These are phyloP conservation scores for Hyparrhenia diplandra DNA, from an alignment of 176 grass and related monocot genomes.

Conservation along the genomic window DNA sequence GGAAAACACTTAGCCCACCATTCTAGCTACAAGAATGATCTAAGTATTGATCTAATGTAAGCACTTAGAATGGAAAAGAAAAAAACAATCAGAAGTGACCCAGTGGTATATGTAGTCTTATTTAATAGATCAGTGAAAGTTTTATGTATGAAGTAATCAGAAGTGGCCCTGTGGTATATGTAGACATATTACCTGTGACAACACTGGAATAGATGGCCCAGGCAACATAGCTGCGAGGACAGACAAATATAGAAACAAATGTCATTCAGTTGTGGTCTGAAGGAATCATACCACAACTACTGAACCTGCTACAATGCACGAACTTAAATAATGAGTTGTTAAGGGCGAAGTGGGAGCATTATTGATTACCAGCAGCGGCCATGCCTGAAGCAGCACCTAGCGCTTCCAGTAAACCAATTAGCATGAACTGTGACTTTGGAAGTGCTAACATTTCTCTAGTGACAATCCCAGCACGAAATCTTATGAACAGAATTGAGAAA, in stretches of 20 bases:
- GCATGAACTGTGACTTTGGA: constrained; percentile 67
- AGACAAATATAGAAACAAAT: constrained; percentile 7
- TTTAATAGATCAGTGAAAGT: too few relatives aligned
- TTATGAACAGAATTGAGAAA: constrained; percentile 69
- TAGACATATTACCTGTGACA: constrained; percentile 70
- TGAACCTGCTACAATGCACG: neutral
- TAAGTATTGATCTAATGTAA: neutral
- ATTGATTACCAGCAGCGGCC: constrained; percentile 69
- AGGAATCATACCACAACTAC: constrained; percentile 6
- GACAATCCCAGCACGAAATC: constrained; percentile 61
- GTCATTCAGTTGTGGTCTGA: neutral
- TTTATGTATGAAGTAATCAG: constrained; percentile 2
- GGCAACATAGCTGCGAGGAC: constrained; percentile 64
- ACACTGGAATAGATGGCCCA: constrained; percentile 83
- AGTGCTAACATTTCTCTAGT: constrained; percentile 81
- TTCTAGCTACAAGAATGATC: neutral
- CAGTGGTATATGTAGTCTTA: neutral
- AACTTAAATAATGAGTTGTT: neutral
- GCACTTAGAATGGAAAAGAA: neutral
- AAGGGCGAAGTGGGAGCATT: neutral
- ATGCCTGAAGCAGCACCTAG: constrained; percentile 86
- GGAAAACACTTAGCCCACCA: constrained; percentile 1
- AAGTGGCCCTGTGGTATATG: neutral
- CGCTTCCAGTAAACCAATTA: constrained; percentile 75
- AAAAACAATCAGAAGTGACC: neutral